Percentiles rank a stretch among this genome's conserved stretches.
These are phyloP conservation scores for Rhamnella rubrinervis DNA, from an alignment of 331 rosid genomes.

Conservation along the genomic window DNA sequence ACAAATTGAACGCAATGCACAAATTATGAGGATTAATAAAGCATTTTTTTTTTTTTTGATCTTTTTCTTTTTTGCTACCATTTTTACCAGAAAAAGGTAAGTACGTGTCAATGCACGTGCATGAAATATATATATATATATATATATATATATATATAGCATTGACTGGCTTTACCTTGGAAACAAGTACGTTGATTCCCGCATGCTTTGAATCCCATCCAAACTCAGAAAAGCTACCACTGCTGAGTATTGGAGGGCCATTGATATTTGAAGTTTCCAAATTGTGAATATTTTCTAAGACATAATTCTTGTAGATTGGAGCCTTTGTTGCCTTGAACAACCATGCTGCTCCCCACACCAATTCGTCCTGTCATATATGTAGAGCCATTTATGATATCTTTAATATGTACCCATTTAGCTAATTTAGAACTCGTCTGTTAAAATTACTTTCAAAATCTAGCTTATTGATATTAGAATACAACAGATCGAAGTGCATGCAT, in stretches of 20 bases:
- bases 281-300: conserved; percentile 30
- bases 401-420: no score
- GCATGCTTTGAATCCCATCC: conserved; percentile 80
- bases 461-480: not conserved
- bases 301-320: conserved; percentile 37
- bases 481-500: not conserved
- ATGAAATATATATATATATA: no score
- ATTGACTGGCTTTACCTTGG: conserved; percentile 32
- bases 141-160: no score
- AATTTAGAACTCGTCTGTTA: no score
- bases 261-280: conserved; percentile 16
- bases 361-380: conserved; percentile 42
- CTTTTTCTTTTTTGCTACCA: no score
- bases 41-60: no score
- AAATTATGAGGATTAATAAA: not conserved
- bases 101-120: not conserved
- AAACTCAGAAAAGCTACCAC: conserved; percentile 46
- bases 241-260: not conserved
- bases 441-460: not conserved
- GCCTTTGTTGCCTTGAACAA: conserved; percentile 49
- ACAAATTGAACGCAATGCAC: not conserved
- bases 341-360: conserved; percentile 81
- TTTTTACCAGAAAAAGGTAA: not conserved
- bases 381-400: not conserved
- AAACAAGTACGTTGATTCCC: conserved; percentile 56